Evolutionary conservation across 2,329 filamentous ascomycete species (phyloP), one percentile per base, ranked within the genome.

Genomic region (Xylariaceae sp.): DNA sequence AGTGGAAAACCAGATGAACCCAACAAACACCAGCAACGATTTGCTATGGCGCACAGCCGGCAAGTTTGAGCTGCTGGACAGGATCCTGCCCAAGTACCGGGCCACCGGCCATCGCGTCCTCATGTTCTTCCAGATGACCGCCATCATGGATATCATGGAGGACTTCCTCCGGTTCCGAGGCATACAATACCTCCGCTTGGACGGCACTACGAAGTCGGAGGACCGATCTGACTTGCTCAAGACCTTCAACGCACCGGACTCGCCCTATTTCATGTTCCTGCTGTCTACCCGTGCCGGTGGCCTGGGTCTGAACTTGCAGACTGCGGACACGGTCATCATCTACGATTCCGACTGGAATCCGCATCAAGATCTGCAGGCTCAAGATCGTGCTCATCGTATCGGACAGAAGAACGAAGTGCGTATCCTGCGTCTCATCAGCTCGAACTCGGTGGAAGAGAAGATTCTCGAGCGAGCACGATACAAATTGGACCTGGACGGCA

Each of bases 111-210:
- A 98, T 77, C 85, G 92, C 64, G 88, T 97, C 18, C 73, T 98
- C 62, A 97, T 98, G 85, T 98, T 98, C 76, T 98, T 98, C 74
- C 92, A 98, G 63, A 98, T 98, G 92, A 98, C 92, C 3, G 89
- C 94, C 46, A 98, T 98, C 60, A 98, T 98, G 92, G 95, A 98
- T 66, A 98, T 98, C 57, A 97, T 98, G 92, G 92, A 98, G 55
- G 92, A 98, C 61, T 98, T 94, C 62, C 67, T 98, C 47, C 83
- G 90, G 3, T 83, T 88, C 57, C 78, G 87, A 49, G 84, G 83
- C 32, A 73, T 95, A 51, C 75, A 85, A 56, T 98, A 94, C 60
- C 74, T 98, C 50, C 88, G 92, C 60, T 73, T 98, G 43, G 92
- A 98, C 57, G 92, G 92, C 69, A 92, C 88, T 1, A 98, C 92